Evolutionary conservation across 352 stramenopile species (phyloP).

Genomic region (Thalassiosira exigua): DNA sequence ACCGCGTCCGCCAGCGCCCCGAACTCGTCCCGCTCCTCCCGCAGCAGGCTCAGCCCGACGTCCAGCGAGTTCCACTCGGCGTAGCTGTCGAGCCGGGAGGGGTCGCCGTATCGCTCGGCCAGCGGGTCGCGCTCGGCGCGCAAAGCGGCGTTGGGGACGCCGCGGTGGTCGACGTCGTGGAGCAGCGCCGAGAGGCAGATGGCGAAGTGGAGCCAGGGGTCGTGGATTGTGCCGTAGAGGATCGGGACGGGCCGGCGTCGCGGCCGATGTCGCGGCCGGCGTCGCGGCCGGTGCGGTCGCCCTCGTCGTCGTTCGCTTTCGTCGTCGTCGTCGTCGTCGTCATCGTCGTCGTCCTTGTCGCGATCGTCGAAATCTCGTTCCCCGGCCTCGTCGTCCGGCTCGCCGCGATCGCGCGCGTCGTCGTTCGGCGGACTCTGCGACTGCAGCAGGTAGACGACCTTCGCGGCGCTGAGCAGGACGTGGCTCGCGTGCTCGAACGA

Average conservation of each 20-base stretch:
- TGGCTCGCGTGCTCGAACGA: constrained; percentile 47
- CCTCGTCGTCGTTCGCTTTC: constrained; percentile 4
- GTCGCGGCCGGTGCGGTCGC: background rate
- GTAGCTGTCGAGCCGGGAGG: constrained; percentile 32
- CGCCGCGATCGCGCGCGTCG: background rate
- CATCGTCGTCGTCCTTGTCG: background rate
- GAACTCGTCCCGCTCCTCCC: background rate
- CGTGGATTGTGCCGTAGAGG: constrained; percentile 29
- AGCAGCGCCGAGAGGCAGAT: constrained; percentile 39
- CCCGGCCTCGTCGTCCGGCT: background rate
- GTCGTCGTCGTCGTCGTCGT: too few species aligned
- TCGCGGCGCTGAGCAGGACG: constrained; percentile 41
- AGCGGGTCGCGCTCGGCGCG: constrained; percentile 26
- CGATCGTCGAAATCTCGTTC: background rate
- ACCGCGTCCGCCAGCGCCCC: background rate
- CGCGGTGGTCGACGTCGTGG: constrained; percentile 50
- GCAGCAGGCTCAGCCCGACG: constrained; percentile 39
- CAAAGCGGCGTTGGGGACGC: constrained; percentile 33
- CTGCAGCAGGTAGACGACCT: constrained; percentile 40
- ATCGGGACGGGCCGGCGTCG: background rate
- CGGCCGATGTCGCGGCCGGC: background rate
- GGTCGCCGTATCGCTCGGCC: constrained; percentile 13
- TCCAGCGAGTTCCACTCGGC: constrained; percentile 46
- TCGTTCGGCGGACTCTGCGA: constrained; percentile 20
- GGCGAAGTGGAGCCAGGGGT: constrained; percentile 43